These are phyloP conservation scores for Tetracentron sinense DNA, from an alignment of 164 flowering plant genomes.

Conservation along the genomic window DNA sequence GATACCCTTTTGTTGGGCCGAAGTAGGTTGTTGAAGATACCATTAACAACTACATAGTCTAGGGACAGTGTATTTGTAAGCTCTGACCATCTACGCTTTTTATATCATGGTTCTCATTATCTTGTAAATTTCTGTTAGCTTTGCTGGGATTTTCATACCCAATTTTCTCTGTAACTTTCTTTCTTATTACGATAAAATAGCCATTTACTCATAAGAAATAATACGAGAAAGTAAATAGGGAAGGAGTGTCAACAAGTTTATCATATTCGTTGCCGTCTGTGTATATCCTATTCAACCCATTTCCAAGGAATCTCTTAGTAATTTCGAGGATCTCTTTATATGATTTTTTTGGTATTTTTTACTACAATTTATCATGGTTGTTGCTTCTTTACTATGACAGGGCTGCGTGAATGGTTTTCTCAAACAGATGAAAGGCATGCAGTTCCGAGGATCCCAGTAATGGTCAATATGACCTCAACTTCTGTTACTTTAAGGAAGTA, in stretches of 20 bases:
- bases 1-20: slow-evolving; percentile 1
- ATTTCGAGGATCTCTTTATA: no score
- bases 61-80: neutral
- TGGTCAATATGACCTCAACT: slow-evolving; percentile 85
- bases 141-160: neutral
- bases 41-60: neutral
- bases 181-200: neutral
- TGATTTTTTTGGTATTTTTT: slow-evolving; percentile 1
- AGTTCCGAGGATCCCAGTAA: slow-evolving; percentile 81
- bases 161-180: neutral
- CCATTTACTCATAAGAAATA: neutral
- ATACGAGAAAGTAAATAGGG: neutral
- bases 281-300: neutral
- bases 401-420: slow-evolving; percentile 92
- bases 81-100: no score
- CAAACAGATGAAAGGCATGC: slow-evolving; percentile 84
- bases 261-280: no score
- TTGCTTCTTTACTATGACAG: slow-evolving; percentile 34
- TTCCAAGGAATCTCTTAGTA: neutral
- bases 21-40: neutral
- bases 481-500: slow-evolving; percentile 53
- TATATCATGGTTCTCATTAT: no score
- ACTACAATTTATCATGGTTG: neutral
- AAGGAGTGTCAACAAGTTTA: no score
- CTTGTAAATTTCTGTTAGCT: neutral